These are phyloP conservation scores for Heimioporus sp. DNA, from an alignment of 768 basidiomycete genomes.

Conservation along the genomic window DNA sequence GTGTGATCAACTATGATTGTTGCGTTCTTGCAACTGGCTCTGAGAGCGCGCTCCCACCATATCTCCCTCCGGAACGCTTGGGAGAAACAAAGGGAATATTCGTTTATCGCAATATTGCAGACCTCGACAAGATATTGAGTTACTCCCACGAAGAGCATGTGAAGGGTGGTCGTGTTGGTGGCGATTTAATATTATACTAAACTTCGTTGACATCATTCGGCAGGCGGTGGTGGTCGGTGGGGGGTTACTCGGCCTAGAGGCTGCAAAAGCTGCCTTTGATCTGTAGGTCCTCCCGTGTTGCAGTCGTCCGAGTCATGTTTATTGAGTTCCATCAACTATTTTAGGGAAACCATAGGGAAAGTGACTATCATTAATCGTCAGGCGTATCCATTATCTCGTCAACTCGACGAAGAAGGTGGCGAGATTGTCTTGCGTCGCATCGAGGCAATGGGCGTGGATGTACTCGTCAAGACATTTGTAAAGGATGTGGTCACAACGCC, in stretches of 20 bases:
- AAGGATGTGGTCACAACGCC: constrained; percentile 37
- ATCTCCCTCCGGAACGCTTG: constrained; percentile 41
- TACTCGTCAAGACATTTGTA: constrained; percentile 43
- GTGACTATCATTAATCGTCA: constrained; percentile 55
- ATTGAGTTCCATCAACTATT: neutral
- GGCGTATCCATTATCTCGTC: constrained; percentile 53
- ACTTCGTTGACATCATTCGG: neutral
- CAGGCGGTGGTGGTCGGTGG: constrained; percentile 1
- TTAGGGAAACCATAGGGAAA: constrained; percentile 35
- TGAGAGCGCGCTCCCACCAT: constrained; percentile 58
- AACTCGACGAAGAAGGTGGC: constrained; percentile 55
- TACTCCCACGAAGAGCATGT: constrained; percentile 50
- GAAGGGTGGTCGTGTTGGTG: constrained; percentile 29
- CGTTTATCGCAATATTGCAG: constrained; percentile 70
- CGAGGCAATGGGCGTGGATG: constrained; percentile 56
- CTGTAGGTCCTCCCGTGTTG: neutral
- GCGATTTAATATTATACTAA: neutral
- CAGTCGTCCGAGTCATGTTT: no score
- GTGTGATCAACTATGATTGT: constrained; percentile 52
- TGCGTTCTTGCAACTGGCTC: constrained; percentile 74
- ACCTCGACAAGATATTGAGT: constrained; percentile 61
- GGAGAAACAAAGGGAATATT: constrained; percentile 54
- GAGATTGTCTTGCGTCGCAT: constrained; percentile 61
- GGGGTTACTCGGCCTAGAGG: neutral
- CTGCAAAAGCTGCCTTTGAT: neutral